Percentiles rank a stretch among this genome's conserved stretches.
Evolutionary conservation across 768 basidiomycete species (phyloP).

Genomic region (Pleurotus citrinopileatus): DNA sequence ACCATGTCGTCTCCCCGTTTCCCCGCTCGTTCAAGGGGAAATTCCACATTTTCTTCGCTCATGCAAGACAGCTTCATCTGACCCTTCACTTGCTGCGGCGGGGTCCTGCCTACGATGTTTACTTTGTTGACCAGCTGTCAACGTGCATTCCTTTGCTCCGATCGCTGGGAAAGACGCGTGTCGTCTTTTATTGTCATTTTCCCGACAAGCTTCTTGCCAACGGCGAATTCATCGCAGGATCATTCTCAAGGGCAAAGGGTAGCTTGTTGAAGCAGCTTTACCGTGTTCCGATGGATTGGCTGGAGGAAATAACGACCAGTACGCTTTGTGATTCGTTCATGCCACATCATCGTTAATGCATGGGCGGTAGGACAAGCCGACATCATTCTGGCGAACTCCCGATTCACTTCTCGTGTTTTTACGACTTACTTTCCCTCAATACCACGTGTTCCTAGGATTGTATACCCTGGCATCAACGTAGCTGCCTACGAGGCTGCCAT

Average conservation of each 20-base stretch:
- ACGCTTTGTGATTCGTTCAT: conserved; percentile 20
- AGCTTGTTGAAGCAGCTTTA: conserved; percentile 72
- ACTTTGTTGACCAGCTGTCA: conserved; percentile 93
- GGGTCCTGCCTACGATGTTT: conserved; percentile 69
- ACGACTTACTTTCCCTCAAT: conserved; percentile 73
- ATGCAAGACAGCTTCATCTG: conserved; percentile 85
- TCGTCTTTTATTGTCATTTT: conserved; percentile 98
- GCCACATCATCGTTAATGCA: conserved; percentile 25
- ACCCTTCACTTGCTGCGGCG: conserved; percentile 57
- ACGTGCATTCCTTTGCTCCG: conserved; percentile 87
- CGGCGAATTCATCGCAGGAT: conserved; percentile 62
- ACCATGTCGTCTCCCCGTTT: conserved; percentile 68
- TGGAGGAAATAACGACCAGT: conserved; percentile 92
- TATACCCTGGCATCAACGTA: conserved; percentile 95
- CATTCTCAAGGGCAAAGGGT: conserved; percentile 33
- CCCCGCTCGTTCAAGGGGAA: conserved; percentile 78
- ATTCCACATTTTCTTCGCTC: conserved; percentile 88
- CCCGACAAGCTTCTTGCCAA: conserved; percentile 90
- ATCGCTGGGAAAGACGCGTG: conserved; percentile 61
- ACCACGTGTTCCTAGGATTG: conserved; percentile 57
- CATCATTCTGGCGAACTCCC: conserved; percentile 86
- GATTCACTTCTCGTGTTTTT: conserved; percentile 85
- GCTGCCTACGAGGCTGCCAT: conserved; percentile 59
- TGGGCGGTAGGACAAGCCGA: conserved; percentile 90
- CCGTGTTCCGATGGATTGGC: conserved; percentile 83